phyloP scores from a whole-genome alignment of 805 yeast genomes.

The Candida sakaeoensis region DNA sequence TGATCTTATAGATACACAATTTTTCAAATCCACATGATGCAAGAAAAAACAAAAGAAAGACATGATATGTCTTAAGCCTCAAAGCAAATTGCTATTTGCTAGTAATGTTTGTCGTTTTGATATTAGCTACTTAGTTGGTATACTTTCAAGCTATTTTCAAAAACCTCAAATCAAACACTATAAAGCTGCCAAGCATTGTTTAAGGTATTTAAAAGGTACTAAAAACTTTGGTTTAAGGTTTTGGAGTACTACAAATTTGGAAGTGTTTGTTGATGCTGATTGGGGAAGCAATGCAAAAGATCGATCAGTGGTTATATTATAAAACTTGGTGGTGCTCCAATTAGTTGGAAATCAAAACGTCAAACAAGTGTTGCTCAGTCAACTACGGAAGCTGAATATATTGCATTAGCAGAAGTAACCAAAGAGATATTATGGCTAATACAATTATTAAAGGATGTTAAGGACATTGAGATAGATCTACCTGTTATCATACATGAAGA shows the following conservation, averaged over 20 bases:
- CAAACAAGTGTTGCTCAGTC: conserved; percentile 14
- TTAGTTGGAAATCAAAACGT: conserved; percentile 16
- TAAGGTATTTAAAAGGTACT: not conserved
- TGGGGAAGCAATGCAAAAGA: no score
- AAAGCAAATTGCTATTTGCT: no score
- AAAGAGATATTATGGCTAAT: not conserved
- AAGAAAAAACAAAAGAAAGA: no score
- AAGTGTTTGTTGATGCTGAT: not conserved
- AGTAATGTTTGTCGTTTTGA: no score
- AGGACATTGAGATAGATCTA: not conserved
- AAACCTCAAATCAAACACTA: no score
- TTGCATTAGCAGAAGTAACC: conserved; percentile 6
- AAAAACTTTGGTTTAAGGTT: not conserved
- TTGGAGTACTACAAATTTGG: not conserved
- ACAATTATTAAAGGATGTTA: not conserved
- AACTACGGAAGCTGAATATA: no score
- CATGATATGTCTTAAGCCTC: no score
- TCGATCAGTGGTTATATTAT: conserved; percentile 8
- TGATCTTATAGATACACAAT: no score
- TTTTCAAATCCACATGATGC: no score
- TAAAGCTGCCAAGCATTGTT: no score
- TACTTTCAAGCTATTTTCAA: no score
- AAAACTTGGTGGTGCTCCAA: conserved; percentile 7
- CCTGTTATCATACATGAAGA: conserved; percentile 3
- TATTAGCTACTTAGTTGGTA: no score